A percentile compares a stretch with the other conserved stretches of the same genome.
phyloP scores from a whole-genome alignment of 176 grass and related monocot genomes.

The Zizania latifolia region DNA sequence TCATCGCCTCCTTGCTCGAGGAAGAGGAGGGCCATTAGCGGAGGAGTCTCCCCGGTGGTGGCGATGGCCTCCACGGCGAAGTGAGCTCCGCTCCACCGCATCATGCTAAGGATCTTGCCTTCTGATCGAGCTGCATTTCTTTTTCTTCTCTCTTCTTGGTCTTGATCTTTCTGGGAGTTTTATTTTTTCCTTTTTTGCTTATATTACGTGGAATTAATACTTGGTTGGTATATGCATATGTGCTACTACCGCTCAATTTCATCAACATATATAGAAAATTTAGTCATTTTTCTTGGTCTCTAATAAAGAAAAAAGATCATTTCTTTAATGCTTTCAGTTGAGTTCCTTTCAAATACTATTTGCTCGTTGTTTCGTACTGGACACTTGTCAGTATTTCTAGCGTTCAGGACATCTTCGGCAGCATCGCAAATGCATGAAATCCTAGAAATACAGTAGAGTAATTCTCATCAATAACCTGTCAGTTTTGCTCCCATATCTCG shows the following conservation, averaged over 20 bases:
- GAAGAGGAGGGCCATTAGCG: neutral
- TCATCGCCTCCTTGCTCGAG: neutral
- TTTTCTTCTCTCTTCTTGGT: neutral
- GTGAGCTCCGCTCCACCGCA: conserved; percentile 7
- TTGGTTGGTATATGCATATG: too few species aligned
- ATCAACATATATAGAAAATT: too few species aligned
- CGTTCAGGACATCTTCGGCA: neutral
- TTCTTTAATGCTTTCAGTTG: too few species aligned
- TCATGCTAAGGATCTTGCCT: neutral
- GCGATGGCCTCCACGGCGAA: conserved; percentile 30
- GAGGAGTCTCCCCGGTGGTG: conserved; percentile 14
- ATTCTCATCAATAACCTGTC: neutral
- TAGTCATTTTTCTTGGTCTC: too few species aligned
- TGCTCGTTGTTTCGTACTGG: too few species aligned
- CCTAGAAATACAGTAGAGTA: neutral
- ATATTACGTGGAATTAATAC: neutral
- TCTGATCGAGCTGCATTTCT: neutral
- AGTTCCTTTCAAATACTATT: too few species aligned
- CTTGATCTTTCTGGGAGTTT: neutral
- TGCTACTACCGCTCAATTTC: too few species aligned
- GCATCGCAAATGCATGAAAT: neutral
- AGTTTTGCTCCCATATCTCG: neutral
- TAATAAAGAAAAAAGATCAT: too few species aligned
- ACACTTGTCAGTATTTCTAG: neutral
- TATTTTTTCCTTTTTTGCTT: neutral